These are phyloP conservation scores for Alternaria sp. DNA, from an alignment of 2,329 filamentous ascomycete species.

Conservation along the genomic window DNA sequence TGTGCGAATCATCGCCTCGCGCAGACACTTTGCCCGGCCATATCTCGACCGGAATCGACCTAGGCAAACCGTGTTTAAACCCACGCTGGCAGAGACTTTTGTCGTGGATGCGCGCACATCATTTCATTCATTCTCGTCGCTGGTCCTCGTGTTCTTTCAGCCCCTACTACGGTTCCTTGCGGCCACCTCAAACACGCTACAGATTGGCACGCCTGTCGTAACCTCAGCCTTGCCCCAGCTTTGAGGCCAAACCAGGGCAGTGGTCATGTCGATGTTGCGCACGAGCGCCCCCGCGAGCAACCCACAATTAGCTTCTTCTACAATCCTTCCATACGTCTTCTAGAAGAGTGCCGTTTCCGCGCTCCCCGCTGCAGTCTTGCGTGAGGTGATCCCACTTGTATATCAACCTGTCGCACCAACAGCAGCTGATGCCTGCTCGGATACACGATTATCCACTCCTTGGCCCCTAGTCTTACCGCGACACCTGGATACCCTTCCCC, in stretches of 20 bases:
- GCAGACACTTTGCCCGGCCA: constrained; percentile 18
- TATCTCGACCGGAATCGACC: constrained; percentile 1
- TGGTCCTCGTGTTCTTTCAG: constrained; percentile 2
- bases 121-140: constrained; percentile 1
- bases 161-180: constrained; percentile 6
- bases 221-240: constrained; percentile 50
- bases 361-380: constrained; percentile 43
- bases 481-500: constrained; percentile 31
- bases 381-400: constrained; percentile 45
- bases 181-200: constrained; percentile 42
- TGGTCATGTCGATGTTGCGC: constrained; percentile 39
- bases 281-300: constrained; percentile 41
- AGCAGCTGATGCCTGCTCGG: constrained; percentile 42
- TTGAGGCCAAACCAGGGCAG: constrained; percentile 43
- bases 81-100: background rate
- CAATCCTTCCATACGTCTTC: constrained; percentile 47
- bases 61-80: background rate
- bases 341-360: constrained; percentile 49
- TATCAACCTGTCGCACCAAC: constrained; percentile 50
- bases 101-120: background rate
- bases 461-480: constrained; percentile 32
- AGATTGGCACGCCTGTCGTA: constrained; percentile 36
- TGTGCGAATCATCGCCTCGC: constrained; percentile 29
- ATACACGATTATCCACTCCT: constrained; percentile 47
- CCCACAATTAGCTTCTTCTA: constrained; percentile 43